Evolutionary conservation across 2,329 filamentous ascomycete species (phyloP).

Genomic region (Ophiostoma fasciatum): DNA sequence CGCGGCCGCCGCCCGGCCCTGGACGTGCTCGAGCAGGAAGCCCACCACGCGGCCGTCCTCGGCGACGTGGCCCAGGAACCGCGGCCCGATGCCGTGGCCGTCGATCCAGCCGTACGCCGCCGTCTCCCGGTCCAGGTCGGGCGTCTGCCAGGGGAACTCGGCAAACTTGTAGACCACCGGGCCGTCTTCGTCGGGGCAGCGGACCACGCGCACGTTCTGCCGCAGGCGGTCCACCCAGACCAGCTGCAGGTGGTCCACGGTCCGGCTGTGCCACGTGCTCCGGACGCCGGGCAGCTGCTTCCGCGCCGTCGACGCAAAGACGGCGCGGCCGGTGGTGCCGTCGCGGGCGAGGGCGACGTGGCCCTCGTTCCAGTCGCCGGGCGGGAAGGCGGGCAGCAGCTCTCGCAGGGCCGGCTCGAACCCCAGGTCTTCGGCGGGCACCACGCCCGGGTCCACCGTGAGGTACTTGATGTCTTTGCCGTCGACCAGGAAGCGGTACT

Average conservation of each 20-base stretch:
- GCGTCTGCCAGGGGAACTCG: conserved; percentile 13
- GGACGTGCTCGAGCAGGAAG: conserved; percentile 18
- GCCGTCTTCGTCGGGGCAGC: conserved; percentile 6
- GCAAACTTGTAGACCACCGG: conserved; percentile 14
- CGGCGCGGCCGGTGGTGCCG: conserved; percentile 12
- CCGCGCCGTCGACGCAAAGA: conserved; percentile 16
- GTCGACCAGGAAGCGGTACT: conserved; percentile 24
- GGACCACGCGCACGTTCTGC: conserved; percentile 14
- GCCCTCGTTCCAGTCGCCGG: conserved; percentile 26
- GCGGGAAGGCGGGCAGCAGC: conserved; percentile 22
- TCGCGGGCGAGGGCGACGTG: conserved; percentile 20
- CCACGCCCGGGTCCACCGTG: conserved; percentile 21
- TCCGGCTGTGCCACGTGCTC: conserved; percentile 20
- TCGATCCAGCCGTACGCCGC: conserved; percentile 14
- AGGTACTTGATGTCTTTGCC: conserved; percentile 29
- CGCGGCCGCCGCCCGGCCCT: conserved; percentile 14
- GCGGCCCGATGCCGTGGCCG: conserved; percentile 10
- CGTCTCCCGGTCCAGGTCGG: conserved; percentile 13
- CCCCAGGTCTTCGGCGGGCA: conserved; percentile 18
- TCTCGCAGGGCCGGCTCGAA: conserved; percentile 19
- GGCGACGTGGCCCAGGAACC: conserved; percentile 17
- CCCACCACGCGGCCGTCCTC: conserved; percentile 19
- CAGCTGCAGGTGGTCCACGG: conserved; percentile 22
- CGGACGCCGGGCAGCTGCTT: conserved; percentile 18
- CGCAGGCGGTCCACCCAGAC: conserved; percentile 11